Percentiles rank a stretch among this genome's conserved stretches.
Conservation (phyloP, 139 green algal species). For the Coelastrella sp. region DNA sequence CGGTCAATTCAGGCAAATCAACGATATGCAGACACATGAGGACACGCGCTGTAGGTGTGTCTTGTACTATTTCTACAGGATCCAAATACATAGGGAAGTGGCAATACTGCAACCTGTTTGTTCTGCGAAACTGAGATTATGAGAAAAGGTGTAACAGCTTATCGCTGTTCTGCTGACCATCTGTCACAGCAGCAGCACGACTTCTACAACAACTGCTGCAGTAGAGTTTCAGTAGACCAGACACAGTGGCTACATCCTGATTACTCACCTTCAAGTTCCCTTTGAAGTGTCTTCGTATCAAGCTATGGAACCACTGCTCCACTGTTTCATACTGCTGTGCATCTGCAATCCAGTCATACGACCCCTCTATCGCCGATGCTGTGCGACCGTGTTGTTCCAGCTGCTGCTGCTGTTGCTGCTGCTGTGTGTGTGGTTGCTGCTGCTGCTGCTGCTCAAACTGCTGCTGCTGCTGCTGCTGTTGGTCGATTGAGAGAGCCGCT, state of each 20-base stretch:
- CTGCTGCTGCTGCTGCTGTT: conserved; percentile 8
- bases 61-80: no score
- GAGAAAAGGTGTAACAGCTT: no score
- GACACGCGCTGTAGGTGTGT: no score
- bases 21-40: no score
- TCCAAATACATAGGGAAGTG: no score
- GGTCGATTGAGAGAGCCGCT: neutral
- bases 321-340: conserved; percentile 61
- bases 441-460: conserved; percentile 8
- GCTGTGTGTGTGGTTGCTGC: neutral
- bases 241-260: neutral
- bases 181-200: neutral
- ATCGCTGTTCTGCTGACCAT: no score
- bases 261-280: conserved; percentile 74
- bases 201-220: neutral
- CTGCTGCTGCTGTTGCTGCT: conserved; percentile 25
- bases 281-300: conserved; percentile 83
- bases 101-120: no score
- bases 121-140: no score
- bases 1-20: no score
- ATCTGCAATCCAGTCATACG: conserved; percentile 63
- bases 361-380: neutral
- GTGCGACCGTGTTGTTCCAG: neutral
- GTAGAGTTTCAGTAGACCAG: neutral
- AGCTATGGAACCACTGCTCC: conserved; percentile 82